A percentile compares a stretch with the other conserved stretches of the same genome.
Evolutionary conservation across 2,329 filamentous ascomycete species (phyloP).

Genomic region (Ophioceras dolichostomum): DNA sequence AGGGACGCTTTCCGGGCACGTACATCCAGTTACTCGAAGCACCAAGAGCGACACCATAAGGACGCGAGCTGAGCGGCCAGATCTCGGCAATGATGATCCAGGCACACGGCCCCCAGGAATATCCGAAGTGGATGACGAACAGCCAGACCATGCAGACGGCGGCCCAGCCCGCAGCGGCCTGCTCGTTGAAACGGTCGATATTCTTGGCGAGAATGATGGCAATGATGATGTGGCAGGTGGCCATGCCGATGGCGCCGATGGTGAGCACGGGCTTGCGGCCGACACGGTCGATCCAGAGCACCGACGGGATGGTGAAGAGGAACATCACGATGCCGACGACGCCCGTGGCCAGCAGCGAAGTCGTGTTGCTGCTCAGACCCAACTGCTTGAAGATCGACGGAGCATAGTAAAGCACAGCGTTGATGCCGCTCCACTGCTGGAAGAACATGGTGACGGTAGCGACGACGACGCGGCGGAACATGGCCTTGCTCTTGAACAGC

Average conservation of each 20-base stretch:
- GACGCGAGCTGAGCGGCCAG: slow-evolving; percentile 57
- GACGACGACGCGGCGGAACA: slow-evolving; percentile 54
- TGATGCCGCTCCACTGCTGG: slow-evolving; percentile 39
- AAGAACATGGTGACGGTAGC: slow-evolving; percentile 53
- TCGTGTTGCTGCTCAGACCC: slow-evolving; percentile 39
- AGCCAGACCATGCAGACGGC: slow-evolving; percentile 58
- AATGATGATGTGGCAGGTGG: slow-evolving; percentile 57
- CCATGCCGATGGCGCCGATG: slow-evolving; percentile 59
- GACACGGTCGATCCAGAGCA: slow-evolving; percentile 52
- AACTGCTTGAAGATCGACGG: slow-evolving; percentile 58
- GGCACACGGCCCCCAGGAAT: slow-evolving; percentile 61
- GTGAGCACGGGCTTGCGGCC: slow-evolving; percentile 51
- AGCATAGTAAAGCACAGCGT: slow-evolving; percentile 55
- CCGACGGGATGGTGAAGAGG: slow-evolving; percentile 52
- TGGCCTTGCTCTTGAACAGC: slow-evolving; percentile 51
- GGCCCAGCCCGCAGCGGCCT: slow-evolving; percentile 58
- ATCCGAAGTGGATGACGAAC: slow-evolving; percentile 60
- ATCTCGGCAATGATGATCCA: slow-evolving; percentile 69
- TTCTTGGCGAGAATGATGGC: slow-evolving; percentile 56
- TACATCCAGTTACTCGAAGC: slow-evolving; percentile 55
- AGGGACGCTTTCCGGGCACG: slow-evolving; percentile 7
- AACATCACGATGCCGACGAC: slow-evolving; percentile 63
- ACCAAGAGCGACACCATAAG: slow-evolving; percentile 59
- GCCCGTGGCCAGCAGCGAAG: slow-evolving; percentile 53
- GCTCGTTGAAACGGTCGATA: slow-evolving; percentile 41